Conservation (phyloP, 345 rosid genomes). For the Eucalyptus paniculata region DNA sequence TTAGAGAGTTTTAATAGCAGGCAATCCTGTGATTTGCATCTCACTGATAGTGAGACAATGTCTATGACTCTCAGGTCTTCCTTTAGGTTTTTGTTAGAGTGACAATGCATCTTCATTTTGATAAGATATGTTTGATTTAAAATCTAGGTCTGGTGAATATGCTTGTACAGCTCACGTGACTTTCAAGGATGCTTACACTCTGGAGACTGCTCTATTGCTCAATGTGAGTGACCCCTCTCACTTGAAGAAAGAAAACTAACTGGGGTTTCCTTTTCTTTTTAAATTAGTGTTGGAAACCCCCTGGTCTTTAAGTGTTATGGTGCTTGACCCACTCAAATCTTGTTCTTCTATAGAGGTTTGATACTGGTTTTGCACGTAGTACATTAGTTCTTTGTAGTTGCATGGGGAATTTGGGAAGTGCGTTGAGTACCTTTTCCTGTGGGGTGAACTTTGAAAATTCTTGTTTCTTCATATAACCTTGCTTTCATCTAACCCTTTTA, state of each 20-base stretch:
- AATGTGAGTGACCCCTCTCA: constrained; percentile 37
- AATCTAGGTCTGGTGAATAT: constrained; percentile 46
- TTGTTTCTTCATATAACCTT: neutral
- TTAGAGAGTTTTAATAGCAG: neutral
- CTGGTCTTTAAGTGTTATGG: neutral
- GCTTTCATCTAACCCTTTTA: neutral
- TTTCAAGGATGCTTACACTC: constrained; percentile 56
- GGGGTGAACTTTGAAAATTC: neutral
- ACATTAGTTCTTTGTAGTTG: neutral
- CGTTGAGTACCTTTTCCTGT: neutral
- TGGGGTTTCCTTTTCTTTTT: neutral
- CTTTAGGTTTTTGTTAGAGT: neutral
- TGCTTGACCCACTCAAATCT: neutral
- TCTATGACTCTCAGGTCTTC: neutral
- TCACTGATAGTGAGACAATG: neutral
- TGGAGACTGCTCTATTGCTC: constrained; percentile 81
- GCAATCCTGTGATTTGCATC: neutral
- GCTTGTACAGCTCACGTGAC: constrained; percentile 74
- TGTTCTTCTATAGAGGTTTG: neutral
- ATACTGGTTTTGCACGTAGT: neutral
- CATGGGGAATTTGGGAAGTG: neutral
- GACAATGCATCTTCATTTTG: neutral
- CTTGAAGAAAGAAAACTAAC: neutral
- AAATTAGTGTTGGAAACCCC: neutral
- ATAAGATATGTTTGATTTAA: neutral